These are phyloP conservation scores for Galeopsis tetrahit DNA, from an alignment of 257 asterid species.

Conservation along the genomic window DNA sequence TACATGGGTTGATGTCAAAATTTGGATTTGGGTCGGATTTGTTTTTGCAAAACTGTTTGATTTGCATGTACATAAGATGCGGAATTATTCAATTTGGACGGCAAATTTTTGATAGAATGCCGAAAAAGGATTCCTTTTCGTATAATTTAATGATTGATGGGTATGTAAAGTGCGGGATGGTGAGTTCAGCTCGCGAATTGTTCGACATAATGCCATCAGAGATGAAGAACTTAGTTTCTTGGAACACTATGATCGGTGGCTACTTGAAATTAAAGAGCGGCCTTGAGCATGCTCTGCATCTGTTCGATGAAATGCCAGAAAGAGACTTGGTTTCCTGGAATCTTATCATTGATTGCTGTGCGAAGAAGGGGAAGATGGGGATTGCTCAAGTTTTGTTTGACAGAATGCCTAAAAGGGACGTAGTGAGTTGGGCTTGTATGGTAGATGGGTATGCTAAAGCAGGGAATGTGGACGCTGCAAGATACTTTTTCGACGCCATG, in stretches of 20 bases:
- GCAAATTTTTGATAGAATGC: conserved; percentile 65
- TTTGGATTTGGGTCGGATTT: conserved; percentile 57
- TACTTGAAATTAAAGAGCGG: conserved; percentile 55
- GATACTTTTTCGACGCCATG: conserved; percentile 70
- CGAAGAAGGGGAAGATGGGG: conserved; percentile 59
- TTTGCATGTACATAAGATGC: conserved; percentile 61
- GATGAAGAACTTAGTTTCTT: conserved; percentile 66
- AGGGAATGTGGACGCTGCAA: conserved; percentile 63
- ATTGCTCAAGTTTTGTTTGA: conserved; percentile 61
- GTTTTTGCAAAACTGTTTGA: conserved; percentile 69
- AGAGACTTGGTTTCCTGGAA: conserved; percentile 92
- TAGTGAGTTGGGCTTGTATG: conserved; percentile 81
- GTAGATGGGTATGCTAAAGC: conserved; percentile 69
- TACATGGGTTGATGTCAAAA: conserved; percentile 76
- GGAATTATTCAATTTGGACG: conserved; percentile 56
- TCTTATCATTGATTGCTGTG: conserved; percentile 73
- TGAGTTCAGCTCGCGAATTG: conserved; percentile 61
- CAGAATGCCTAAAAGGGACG: conserved; percentile 65
- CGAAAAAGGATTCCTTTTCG: conserved; percentile 61
- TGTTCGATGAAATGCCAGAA: conserved; percentile 67
- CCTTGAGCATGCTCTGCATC: conserved; percentile 47
- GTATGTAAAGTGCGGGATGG: conserved; percentile 72
- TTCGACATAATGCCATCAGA: conserved; percentile 60
- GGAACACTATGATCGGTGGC: conserved; percentile 83
- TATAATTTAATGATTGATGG: conserved; percentile 87